These are phyloP conservation scores for Crithidia expoeki DNA, from an alignment of 208 protist genomes.

Conservation along the genomic window DNA sequence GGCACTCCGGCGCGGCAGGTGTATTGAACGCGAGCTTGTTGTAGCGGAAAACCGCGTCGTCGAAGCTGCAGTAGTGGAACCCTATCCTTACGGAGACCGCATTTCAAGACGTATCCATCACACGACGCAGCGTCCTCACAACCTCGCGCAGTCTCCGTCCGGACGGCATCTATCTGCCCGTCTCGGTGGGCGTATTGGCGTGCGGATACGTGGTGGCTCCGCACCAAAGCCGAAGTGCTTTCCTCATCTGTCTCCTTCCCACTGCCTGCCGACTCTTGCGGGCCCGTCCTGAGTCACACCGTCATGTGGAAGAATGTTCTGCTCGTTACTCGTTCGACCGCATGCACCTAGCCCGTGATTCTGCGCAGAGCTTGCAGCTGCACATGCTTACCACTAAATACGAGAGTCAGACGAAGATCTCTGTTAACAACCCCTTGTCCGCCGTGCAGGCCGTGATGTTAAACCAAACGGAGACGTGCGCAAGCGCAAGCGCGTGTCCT, in stretches of 20 bases:
- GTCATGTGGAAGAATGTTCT: slow-evolving; percentile 76
- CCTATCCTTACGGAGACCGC: slow-evolving; percentile 29
- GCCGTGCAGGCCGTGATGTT: slow-evolving; percentile 21
- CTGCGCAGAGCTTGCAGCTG: slow-evolving; percentile 60
- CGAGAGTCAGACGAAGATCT: slow-evolving; percentile 24
- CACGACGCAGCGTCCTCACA: slow-evolving; percentile 23
- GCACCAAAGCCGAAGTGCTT: slow-evolving; percentile 46
- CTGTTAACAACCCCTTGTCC: slow-evolving; percentile 32
- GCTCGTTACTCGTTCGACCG: slow-evolving; percentile 72
- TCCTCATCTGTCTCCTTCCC: slow-evolving; percentile 61
- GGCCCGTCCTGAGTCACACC: slow-evolving; percentile 68
- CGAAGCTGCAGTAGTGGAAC: slow-evolving; percentile 19
- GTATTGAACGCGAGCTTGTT: not conserved
- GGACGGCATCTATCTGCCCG: slow-evolving; percentile 53
- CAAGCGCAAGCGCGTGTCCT: too few relatives aligned
- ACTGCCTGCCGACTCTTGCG: slow-evolving; percentile 57
- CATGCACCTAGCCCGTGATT: slow-evolving; percentile 63
- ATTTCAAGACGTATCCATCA: slow-evolving; percentile 16
- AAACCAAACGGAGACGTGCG: slow-evolving; percentile 16
- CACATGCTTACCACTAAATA: slow-evolving; percentile 41
- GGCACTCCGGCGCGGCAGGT: not conserved
- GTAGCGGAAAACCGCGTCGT: slow-evolving; percentile 2
- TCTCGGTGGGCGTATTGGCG: slow-evolving; percentile 50
- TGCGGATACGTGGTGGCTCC: slow-evolving; percentile 44
- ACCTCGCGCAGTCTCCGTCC: slow-evolving; percentile 24